Evolutionary conservation across 768 basidiomycete species (phyloP).

Genomic region (Exidia glandulosa): DNA sequence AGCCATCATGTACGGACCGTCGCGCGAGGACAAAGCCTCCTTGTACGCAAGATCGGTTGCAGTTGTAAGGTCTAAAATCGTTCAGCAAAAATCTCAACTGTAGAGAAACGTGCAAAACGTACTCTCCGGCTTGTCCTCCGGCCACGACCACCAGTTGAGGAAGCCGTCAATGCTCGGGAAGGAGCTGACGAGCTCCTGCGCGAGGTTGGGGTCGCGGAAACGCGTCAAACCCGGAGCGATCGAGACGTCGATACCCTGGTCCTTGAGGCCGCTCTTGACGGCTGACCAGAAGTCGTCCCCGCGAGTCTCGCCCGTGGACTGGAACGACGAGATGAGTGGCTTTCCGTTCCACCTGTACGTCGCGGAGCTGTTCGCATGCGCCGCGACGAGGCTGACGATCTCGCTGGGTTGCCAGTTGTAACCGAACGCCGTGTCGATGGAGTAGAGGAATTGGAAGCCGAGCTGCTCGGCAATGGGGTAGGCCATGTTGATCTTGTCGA

Average conservation of each 20-base stretch:
- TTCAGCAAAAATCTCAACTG: not conserved
- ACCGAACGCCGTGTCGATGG: not conserved
- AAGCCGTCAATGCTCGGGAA: slow-evolving; percentile 2
- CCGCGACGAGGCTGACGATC: not conserved
- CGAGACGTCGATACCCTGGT: not conserved
- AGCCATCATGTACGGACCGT: slow-evolving; percentile 6
- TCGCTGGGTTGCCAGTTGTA: not conserved
- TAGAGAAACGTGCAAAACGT: not conserved
- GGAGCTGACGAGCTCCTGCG: not conserved
- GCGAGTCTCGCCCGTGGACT: not conserved
- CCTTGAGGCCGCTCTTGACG: not conserved
- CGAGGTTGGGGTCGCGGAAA: not conserved
- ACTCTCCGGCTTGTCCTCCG: not conserved
- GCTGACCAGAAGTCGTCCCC: not conserved
- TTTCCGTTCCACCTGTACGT: not conserved
- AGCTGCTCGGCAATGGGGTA: not conserved
- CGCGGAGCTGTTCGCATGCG: not conserved
- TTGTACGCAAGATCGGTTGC: slow-evolving; percentile 2
- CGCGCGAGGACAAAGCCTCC: not conserved
- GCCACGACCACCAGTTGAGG: slow-evolving; percentile 2
- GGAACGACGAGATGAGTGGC: not conserved
- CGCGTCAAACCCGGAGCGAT: slow-evolving; percentile 1
- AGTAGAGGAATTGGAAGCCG: not conserved
- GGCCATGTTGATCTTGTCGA: not conserved
- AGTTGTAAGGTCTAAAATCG: not conserved